Evolutionary conservation across 129 eudicot species (phyloP).

Genomic region (Lonicera japonica): DNA sequence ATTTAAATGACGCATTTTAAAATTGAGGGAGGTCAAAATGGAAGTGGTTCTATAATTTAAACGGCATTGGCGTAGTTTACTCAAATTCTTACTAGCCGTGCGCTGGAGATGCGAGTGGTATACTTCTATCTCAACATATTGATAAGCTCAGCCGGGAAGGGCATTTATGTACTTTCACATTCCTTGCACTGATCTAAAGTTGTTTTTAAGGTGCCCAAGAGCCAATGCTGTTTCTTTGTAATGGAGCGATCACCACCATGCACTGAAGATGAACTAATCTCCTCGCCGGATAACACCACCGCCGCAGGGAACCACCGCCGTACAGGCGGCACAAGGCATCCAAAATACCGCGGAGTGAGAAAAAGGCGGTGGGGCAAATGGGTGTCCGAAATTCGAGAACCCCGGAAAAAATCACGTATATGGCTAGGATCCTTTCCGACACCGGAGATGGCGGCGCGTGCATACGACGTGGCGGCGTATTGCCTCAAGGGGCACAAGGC

Average conservation of each 20-base stretch:
- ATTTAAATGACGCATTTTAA: no score
- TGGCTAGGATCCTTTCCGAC: constrained; percentile 46
- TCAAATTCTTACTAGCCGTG: no score
- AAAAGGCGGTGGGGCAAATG: constrained; percentile 49
- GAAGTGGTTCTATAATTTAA: no score
- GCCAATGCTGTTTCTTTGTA: neutral
- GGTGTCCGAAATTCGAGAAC: constrained; percentile 54
- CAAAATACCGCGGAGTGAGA: constrained; percentile 38
- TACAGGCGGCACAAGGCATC: constrained; percentile 32
- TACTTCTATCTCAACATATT: neutral
- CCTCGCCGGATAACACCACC: constrained; percentile 8
- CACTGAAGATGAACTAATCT: constrained; percentile 2
- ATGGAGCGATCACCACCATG: constrained; percentile 25
- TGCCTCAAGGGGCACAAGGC: constrained; percentile 35
- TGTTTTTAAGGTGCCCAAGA: neutral
- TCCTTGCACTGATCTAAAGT: neutral
- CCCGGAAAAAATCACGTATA: constrained; percentile 34
- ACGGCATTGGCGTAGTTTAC: no score
- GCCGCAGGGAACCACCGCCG: neutral
- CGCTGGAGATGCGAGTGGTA: no score
- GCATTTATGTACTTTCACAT: neutral
- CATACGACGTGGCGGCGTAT: constrained; percentile 47
- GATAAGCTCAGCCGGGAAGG: neutral
- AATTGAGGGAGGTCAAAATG: no score
- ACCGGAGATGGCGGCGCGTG: constrained; percentile 54